Evolutionary conservation across 129 eudicot species (phyloP).

Genomic region (Smallanthus sonchifolius): DNA sequence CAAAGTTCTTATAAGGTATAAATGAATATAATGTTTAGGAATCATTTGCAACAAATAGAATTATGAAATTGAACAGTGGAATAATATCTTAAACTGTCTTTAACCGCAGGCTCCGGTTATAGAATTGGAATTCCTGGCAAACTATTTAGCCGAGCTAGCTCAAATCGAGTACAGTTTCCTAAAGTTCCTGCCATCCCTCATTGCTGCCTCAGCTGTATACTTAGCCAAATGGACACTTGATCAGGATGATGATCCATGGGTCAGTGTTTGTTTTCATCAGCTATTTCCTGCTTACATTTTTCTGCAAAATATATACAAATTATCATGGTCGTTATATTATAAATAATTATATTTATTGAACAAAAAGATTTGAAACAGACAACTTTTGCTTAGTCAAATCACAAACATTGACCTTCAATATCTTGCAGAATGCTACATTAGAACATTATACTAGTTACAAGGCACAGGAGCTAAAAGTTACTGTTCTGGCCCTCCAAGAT

Average conservation of each 20-base stretch:
- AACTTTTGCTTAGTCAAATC: background rate
- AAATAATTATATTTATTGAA: background rate
- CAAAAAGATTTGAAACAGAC: background rate
- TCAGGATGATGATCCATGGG: slow-evolving; percentile 90
- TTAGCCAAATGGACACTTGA: slow-evolving; percentile 95
- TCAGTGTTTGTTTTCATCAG: slow-evolving; percentile 22
- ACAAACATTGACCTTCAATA: slow-evolving; percentile 13
- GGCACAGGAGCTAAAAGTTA: slow-evolving; percentile 45
- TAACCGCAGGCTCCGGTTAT: slow-evolving; percentile 33
- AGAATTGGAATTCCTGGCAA: slow-evolving; percentile 31
- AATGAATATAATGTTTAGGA: background rate
- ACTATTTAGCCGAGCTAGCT: slow-evolving; percentile 30
- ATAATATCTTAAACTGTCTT: background rate
- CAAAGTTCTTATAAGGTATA: slow-evolving; percentile 70
- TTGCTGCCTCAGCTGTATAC: slow-evolving; percentile 89
- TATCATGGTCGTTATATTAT: background rate
- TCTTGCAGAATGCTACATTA: slow-evolving; percentile 69
- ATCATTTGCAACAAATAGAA: background rate
- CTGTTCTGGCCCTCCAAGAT: slow-evolving; percentile 61
- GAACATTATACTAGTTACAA: slow-evolving; percentile 73
- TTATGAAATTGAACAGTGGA: slow-evolving; percentile 10
- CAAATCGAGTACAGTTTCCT: slow-evolving; percentile 48
- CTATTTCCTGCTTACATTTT: background rate
- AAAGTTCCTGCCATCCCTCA: slow-evolving; percentile 75
- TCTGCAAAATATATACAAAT: background rate